A percentile compares a stretch with the other conserved stretches of the same genome.
Evolutionary conservation across 352 stramenopile genomes (phyloP).

Genomic region (Pythium monospermum): DNA sequence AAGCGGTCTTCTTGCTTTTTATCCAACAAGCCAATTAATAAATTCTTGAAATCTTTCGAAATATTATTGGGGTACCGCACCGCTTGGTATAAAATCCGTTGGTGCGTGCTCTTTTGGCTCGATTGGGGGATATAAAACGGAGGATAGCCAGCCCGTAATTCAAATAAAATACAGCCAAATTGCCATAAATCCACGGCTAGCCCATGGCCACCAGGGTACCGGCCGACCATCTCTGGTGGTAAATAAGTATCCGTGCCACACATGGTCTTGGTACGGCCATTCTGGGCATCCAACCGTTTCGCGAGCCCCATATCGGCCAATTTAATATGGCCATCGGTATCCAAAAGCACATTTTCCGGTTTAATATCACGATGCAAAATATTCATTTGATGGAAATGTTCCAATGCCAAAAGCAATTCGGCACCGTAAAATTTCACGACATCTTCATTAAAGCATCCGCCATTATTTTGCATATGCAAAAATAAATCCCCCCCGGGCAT

Average conservation of each 20-base stretch:
- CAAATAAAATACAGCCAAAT: constrained; percentile 92
- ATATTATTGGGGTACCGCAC: constrained; percentile 85
- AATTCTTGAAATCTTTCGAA: constrained; percentile 64
- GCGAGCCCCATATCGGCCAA: constrained; percentile 90
- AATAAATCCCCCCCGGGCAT: constrained; percentile 97
- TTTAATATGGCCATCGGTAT: constrained; percentile 87
- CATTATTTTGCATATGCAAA: constrained; percentile 84
- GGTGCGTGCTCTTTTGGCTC: constrained; percentile 85
- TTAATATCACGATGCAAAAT: constrained; percentile 94
- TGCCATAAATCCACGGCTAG: constrained; percentile 92
- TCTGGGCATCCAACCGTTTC: constrained; percentile 75
- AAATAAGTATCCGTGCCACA: constrained; percentile 89
- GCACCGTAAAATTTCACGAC: constrained; percentile 83
- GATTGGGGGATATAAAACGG: constrained; percentile 91
- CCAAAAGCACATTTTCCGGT: constrained; percentile 89
- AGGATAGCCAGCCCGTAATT: constrained; percentile 88
- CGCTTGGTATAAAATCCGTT: constrained; percentile 85
- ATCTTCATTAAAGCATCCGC: constrained; percentile 71
- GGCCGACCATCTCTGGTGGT: constrained; percentile 84
- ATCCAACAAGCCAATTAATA: constrained; percentile 65
- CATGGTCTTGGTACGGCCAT: constrained; percentile 83
- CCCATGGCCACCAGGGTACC: constrained; percentile 73
- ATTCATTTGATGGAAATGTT: constrained; percentile 90
- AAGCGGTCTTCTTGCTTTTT: constrained; percentile 82
- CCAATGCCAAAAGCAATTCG: constrained; percentile 70